Conservation (phyloP, 2,329 filamentous ascomycete species). For the Xylaria sp. region DNA sequence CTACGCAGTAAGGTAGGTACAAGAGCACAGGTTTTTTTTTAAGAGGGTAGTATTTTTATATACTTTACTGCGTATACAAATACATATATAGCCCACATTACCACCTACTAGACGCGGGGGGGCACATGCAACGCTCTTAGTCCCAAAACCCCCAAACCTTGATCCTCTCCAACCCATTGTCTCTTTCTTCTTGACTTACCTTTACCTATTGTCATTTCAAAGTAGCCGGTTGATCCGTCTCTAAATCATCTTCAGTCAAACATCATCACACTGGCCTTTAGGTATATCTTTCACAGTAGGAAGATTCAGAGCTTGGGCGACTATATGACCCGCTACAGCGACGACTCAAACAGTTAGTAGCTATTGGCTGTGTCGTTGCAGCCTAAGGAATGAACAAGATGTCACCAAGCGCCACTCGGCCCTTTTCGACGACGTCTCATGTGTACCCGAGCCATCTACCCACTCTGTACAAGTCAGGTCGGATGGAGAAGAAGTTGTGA, state of each 20-base stretch:
- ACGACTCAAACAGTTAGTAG: not conserved
- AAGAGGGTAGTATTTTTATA: not conserved
- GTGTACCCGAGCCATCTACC: constrained; percentile 48
- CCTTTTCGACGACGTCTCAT: constrained; percentile 46
- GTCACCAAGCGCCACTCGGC: constrained; percentile 33
- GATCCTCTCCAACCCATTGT: not conserved
- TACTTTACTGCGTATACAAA: too few relatives aligned
- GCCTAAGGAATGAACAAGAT: constrained; percentile 21
- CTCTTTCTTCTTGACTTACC: not conserved
- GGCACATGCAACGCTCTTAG: not conserved
- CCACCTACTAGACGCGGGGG: not conserved
- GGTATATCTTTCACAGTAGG: not conserved
- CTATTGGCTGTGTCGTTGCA: not conserved
- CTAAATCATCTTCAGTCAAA: not conserved
- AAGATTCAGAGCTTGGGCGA: not conserved
- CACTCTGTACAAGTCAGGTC: constrained; percentile 43
- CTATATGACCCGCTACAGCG: not conserved
- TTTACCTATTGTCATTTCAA: not conserved
- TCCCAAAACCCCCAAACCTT: constrained; percentile 1
- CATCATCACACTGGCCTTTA: not conserved
- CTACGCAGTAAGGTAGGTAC: too few relatives aligned
- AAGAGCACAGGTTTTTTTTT: not conserved
- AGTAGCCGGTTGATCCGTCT: not conserved
- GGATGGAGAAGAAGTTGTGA: constrained; percentile 45
- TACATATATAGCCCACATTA: not conserved